phyloP scores from a whole-genome alignment of 768 basidiomycete species.

The Leccinum incarnatum region DNA sequence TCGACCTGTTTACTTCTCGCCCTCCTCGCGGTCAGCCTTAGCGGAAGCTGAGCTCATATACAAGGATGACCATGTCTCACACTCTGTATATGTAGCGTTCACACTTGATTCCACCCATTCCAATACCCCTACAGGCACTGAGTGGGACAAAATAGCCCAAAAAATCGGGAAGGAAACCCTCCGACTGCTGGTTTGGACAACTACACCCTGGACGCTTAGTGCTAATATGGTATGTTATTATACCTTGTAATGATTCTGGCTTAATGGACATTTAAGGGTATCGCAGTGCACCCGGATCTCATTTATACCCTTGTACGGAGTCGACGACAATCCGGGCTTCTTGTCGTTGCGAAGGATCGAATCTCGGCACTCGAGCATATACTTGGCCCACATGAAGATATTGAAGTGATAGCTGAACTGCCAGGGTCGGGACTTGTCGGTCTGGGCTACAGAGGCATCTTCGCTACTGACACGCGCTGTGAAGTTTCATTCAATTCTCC shows the following conservation, averaged over 20 bases:
- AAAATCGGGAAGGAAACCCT: slow-evolving; percentile 37
- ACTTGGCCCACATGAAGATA: slow-evolving; percentile 21
- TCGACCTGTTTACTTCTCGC: slow-evolving; percentile 92
- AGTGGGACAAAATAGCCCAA: slow-evolving; percentile 23
- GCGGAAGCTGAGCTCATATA: slow-evolving; percentile 95
- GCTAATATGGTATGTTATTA: slow-evolving; percentile 80
- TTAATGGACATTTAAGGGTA: slow-evolving; percentile 54
- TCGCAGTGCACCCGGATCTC: slow-evolving; percentile 77
- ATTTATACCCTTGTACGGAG: slow-evolving; percentile 55
- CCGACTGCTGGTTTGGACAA: slow-evolving; percentile 88
- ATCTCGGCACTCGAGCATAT: slow-evolving; percentile 34
- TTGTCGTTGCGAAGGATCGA: slow-evolving; percentile 55
- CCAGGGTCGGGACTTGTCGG: slow-evolving; percentile 52
- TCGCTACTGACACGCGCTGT: slow-evolving; percentile 35
- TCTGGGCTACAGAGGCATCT: slow-evolving; percentile 59
- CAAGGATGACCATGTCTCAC: slow-evolving; percentile 83
- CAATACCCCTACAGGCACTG: slow-evolving; percentile 13
- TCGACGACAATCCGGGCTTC: slow-evolving; percentile 25
- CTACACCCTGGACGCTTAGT: slow-evolving; percentile 95
- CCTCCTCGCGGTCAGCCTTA: slow-evolving; percentile 89
- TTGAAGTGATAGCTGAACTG: slow-evolving; percentile 22
- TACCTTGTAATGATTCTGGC: not conserved
- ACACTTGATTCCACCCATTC: slow-evolving; percentile 42
- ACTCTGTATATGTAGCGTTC: slow-evolving; percentile 85
- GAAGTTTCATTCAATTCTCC: not conserved